Percentiles rank a stretch among this genome's conserved stretches.
Conservation (phyloP, 768 basidiomycete genomes). For the Suillus decipiens region DNA sequence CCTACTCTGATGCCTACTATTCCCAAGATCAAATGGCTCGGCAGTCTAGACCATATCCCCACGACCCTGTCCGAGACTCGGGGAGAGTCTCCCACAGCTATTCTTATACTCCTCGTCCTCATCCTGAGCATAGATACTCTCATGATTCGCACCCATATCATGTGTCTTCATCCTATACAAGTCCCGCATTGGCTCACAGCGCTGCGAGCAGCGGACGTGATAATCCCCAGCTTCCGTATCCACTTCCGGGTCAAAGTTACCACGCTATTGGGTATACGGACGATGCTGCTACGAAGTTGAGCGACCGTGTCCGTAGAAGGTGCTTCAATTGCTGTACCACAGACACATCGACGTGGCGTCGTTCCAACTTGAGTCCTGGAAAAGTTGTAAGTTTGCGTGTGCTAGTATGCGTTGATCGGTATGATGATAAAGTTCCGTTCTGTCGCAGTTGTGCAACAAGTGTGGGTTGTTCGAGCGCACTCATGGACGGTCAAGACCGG, state of each 20-base stretch:
- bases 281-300: conserved; percentile 79
- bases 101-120: conserved; percentile 27
- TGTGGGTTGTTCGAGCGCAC: conserved; percentile 83
- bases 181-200: conserved; percentile 29
- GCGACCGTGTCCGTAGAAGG: conserved; percentile 70
- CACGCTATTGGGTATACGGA: conserved; percentile 59
- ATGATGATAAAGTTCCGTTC: conserved; percentile 13
- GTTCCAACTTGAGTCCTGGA: conserved; percentile 75
- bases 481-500: conserved; percentile 74
- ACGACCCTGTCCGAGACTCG: conserved; percentile 35
- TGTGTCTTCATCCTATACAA: conserved; percentile 25
- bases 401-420: neutral
- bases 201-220: conserved; percentile 22
- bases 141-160: conserved; percentile 37
- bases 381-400: conserved; percentile 56
- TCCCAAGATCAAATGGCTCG: conserved; percentile 37
- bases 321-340: conserved; percentile 89
- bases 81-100: conserved; percentile 39
- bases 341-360: conserved; percentile 80
- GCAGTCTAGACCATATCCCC: conserved; percentile 33
- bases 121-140: conserved; percentile 33
- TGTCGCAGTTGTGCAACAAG: conserved; percentile 51
- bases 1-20: conserved; percentile 41
- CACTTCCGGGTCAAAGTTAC: conserved; percentile 40
- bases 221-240: conserved; percentile 32